phyloP scores from a whole-genome alignment of 495 filamentous ascomycete species.

The Aspergillus heteromorphus region DNA sequence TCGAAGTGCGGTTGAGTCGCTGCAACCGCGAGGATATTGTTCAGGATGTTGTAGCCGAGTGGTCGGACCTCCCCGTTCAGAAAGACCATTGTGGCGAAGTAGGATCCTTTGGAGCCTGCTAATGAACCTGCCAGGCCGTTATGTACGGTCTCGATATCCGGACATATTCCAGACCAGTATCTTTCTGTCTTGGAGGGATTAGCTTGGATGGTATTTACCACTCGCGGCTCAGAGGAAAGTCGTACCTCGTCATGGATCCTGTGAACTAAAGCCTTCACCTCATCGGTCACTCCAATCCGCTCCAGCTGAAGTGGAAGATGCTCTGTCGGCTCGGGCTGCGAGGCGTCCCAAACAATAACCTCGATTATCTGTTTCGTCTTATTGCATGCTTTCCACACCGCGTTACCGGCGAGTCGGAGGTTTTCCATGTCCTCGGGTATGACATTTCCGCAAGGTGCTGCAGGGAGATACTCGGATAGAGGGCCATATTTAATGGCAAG shows the following conservation, averaged over 20 bases:
- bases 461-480: slow-evolving; percentile 10
- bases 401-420: not conserved
- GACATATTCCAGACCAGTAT: slow-evolving; percentile 8
- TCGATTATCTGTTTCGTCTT: slow-evolving; percentile 6
- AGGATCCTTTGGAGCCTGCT: slow-evolving; percentile 8
- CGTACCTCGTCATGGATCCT: slow-evolving; percentile 11
- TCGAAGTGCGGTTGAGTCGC: slow-evolving; percentile 4
- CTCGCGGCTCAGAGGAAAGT: not conserved
- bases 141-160: slow-evolving; percentile 5
- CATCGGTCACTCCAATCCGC: slow-evolving; percentile 6
- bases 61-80: slow-evolving; percentile 8
- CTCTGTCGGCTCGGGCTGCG: not conserved
- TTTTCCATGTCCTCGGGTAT: slow-evolving; percentile 10
- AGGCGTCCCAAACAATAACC: slow-evolving; percentile 13
- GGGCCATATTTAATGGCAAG: slow-evolving; percentile 14
- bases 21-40: slow-evolving; percentile 8
- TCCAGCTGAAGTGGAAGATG: slow-evolving; percentile 1
- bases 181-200: slow-evolving; percentile 1
- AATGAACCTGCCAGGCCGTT: not conserved
- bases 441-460: slow-evolving; percentile 8
- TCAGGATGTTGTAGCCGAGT: slow-evolving; percentile 9
- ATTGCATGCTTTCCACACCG: not conserved
- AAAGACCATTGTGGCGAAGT: slow-evolving; percentile 14
- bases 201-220: not conserved
- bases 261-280: slow-evolving; percentile 4